Base-by-base conservation (phyloP, 2,329 filamentous ascomycete genomes). In the Bipolaris sorokiniana region DNA sequence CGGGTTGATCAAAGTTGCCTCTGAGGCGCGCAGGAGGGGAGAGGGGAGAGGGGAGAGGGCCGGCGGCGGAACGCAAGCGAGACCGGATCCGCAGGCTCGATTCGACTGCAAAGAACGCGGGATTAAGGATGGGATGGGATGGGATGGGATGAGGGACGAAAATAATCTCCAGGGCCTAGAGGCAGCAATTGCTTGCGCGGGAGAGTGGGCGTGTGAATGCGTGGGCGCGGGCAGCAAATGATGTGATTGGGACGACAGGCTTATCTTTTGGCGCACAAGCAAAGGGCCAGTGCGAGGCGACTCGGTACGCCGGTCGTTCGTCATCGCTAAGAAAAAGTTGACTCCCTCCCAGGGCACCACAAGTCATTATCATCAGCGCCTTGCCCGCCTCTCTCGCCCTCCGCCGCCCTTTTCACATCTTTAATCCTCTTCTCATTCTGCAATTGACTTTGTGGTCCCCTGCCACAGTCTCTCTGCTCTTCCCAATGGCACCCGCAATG, bases 401-500 rank as follows among this genome's bases (percentile, higher is more conserved):
- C 18, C 37, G 11, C 42, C n/a, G 23, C 55, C 61, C 51, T 56
- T 54, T 40, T 50, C 42, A 52, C 59, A 47, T 56, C 42, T 34
- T 48, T 49, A 56, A 54, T 16, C 42, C 34, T 18, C 37, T 26
- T 33, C 45, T 15, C 33, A 40, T 36, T 41, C 44, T 52, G 53
- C 60, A 58, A 61, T 65, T 59, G 58, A 34, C 38, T 36, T 22
- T 51, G 49, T 48, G 61, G 53, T 56, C 58, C 50, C 38, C 37
- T 41, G 28, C 44, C 34, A 51, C 50, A 50, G 63, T 61, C 49
- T 45, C 53, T 15, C 16, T 10, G 33, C 23, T 33, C 50, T 18
- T 42, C 22, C 40, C 71, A 74, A 76, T 76, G 71, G 70, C 75
- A 57, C 62, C 73, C 64, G 63, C 54, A 59, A 72, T 76, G 74